Conservation (phyloP, 768 basidiomycete species). For the Leccinum aurantiacum region DNA sequence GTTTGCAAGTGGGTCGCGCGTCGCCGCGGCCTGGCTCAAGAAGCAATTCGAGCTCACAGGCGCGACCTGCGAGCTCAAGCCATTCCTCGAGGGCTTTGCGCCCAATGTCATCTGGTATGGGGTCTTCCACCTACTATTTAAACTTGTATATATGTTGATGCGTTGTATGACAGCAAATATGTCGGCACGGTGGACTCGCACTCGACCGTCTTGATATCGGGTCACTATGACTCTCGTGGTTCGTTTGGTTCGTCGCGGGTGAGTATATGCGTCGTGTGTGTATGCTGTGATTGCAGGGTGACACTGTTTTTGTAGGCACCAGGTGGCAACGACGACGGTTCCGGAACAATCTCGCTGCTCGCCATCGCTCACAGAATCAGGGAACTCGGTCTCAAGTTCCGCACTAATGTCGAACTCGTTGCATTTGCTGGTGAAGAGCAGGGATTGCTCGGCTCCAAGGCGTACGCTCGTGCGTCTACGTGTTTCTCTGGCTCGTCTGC, state of each 20-base stretch:
- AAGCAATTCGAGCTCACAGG: constrained; percentile 70
- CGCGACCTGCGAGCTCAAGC: constrained; percentile 64
- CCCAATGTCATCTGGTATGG: constrained; percentile 85
- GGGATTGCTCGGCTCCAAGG: constrained; percentile 74
- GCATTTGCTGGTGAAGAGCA: constrained; percentile 94
- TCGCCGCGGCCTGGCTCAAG: constrained; percentile 48
- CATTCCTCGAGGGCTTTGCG: constrained; percentile 71
- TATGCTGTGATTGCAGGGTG: background rate
- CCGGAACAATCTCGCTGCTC: constrained; percentile 69
- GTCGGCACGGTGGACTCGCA: constrained; percentile 41
- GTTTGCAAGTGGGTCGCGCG: constrained; percentile 61
- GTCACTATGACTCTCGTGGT: constrained; percentile 90
- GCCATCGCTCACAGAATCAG: constrained; percentile 77
- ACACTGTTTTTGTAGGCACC: constrained; percentile 29
- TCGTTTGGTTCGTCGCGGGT: constrained; percentile 74
- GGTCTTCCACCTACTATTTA: background rate
- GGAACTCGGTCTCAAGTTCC: constrained; percentile 65
- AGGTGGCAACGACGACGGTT: constrained; percentile 65
- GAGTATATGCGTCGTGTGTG: background rate
- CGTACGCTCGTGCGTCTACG: constrained; percentile 70
- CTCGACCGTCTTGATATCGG: constrained; percentile 72
- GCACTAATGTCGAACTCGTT: constrained; percentile 74
- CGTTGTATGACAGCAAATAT: constrained; percentile 46
- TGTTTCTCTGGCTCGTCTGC: background rate
- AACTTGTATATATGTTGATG: background rate